phyloP scores from a whole-genome alignment of 2,329 filamentous ascomycete species.

The Aspergillus ruber region DNA sequence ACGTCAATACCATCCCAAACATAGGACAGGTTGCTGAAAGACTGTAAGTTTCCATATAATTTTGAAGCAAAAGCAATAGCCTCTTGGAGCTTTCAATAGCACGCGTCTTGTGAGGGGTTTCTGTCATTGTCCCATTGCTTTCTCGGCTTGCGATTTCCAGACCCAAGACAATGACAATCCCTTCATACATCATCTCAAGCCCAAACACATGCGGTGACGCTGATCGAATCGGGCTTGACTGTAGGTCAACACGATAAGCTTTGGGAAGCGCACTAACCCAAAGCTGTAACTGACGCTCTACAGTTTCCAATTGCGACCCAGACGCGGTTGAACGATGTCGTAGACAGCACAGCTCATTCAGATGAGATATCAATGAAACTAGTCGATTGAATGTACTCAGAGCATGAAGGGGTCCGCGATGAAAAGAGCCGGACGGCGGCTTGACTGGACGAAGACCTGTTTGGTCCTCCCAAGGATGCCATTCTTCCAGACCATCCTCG shows the following conservation, averaged over 20 bases:
- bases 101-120: conserved; percentile 18
- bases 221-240: conserved; percentile 15
- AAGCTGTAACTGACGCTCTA: conserved; percentile 26
- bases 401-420: conserved; percentile 37
- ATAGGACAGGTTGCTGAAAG: conserved; percentile 36
- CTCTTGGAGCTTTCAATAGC: conserved; percentile 30
- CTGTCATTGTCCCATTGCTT: conserved; percentile 14
- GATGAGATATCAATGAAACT: conserved; percentile 31
- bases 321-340: conserved; percentile 17
- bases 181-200: conserved; percentile 29
- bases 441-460: conserved; percentile 26
- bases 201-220: conserved; percentile 28
- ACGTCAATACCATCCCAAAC: conserved; percentile 35
- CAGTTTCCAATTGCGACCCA: conserved; percentile 20
- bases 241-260: conserved; percentile 24
- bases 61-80: conserved; percentile 29
- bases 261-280: conserved; percentile 26
- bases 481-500: conserved; percentile 66
- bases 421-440: conserved; percentile 22
- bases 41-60: conserved; percentile 36
- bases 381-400: conserved; percentile 51
- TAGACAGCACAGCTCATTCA: conserved; percentile 27
- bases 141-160: conserved; percentile 20
- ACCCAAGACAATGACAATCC: conserved; percentile 19
- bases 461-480: conserved; percentile 62